These are phyloP conservation scores for Sporothrix mexicana DNA, from an alignment of 2,329 filamentous ascomycete species.

Conservation along the genomic window DNA sequence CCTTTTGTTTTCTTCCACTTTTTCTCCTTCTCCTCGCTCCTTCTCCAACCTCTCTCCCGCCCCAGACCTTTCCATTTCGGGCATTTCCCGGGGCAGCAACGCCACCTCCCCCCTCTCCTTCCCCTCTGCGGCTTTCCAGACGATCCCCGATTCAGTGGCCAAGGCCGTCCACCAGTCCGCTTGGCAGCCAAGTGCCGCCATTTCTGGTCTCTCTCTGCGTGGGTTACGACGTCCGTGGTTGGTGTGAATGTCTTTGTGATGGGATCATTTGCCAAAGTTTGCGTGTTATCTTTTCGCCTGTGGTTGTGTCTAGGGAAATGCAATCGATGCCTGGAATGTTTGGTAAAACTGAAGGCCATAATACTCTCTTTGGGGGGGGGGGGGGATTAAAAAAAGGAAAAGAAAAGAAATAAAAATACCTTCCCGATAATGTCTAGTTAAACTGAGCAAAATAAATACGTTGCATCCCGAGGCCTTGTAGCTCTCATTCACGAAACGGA, in stretches of 20 bases:
- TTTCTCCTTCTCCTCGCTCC: neutral
- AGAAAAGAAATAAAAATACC: neutral
- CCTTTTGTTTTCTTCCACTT: neutral
- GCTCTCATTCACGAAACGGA: neutral
- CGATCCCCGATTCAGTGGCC: constrained; percentile 23
- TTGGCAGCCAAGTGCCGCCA: constrained; percentile 12
- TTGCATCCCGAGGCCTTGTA: neutral
- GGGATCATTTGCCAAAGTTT: neutral
- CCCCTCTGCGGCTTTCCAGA: neutral
- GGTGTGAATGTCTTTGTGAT: neutral
- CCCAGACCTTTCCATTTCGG: neutral
- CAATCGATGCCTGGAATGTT: no score
- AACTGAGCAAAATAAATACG: neutral
- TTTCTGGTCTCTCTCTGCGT: neutral
- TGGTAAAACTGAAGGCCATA: neutral
- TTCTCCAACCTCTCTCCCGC: neutral
- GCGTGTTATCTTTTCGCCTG: neutral
- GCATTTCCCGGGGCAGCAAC: neutral
- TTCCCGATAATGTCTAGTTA: neutral
- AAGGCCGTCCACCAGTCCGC: neutral
- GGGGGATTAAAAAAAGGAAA: neutral
- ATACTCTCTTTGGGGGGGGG: neutral
- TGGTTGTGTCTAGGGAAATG: neutral
- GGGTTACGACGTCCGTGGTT: neutral
- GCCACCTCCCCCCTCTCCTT: constrained; percentile 11